Evolutionary conservation across 768 basidiomycete genomes (phyloP).

Genomic region (Kondoa malvinella): DNA sequence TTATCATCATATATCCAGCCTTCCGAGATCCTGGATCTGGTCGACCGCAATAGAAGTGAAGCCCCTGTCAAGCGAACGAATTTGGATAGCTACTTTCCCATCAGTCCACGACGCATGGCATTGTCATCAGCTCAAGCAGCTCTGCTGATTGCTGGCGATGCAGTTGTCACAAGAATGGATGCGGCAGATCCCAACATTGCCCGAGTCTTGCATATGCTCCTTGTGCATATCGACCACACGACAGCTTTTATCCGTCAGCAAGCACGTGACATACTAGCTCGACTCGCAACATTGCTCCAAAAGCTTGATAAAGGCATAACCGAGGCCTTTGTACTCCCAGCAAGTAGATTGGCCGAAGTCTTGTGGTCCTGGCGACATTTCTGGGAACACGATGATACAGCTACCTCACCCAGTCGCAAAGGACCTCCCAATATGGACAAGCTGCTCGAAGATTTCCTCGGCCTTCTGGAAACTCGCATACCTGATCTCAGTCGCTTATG

Average conservation of each 20-base stretch:
- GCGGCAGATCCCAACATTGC: slow-evolving; percentile 48
- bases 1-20: slow-evolving; percentile 73
- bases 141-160: slow-evolving; percentile 61
- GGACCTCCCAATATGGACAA: slow-evolving; percentile 15
- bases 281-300: slow-evolving; percentile 57
- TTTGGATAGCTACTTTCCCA: slow-evolving; percentile 56
- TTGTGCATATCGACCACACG: slow-evolving; percentile 69
- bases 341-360: slow-evolving; percentile 43
- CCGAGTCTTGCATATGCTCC: slow-evolving; percentile 56
- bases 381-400: slow-evolving; percentile 56
- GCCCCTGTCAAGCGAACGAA: slow-evolving; percentile 41
- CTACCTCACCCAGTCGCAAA: slow-evolving; percentile 27
- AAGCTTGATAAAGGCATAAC: slow-evolving; percentile 17
- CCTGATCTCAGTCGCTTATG: slow-evolving; percentile 55
- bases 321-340: slow-evolving; percentile 40
- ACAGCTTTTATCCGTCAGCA: slow-evolving; percentile 49
- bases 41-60: slow-evolving; percentile 33
- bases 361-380: slow-evolving; percentile 42
- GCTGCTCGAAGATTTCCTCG: slow-evolving; percentile 50
- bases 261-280: slow-evolving; percentile 65
- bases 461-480: slow-evolving; percentile 50
- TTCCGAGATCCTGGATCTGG: slow-evolving; percentile 58
- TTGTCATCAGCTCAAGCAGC: slow-evolving; percentile 77
- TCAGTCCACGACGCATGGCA: slow-evolving; percentile 47
- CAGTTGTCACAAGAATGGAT: slow-evolving; percentile 61